These are phyloP conservation scores for Russula virescens DNA, from an alignment of 768 basidiomycete species.

Conservation along the genomic window DNA sequence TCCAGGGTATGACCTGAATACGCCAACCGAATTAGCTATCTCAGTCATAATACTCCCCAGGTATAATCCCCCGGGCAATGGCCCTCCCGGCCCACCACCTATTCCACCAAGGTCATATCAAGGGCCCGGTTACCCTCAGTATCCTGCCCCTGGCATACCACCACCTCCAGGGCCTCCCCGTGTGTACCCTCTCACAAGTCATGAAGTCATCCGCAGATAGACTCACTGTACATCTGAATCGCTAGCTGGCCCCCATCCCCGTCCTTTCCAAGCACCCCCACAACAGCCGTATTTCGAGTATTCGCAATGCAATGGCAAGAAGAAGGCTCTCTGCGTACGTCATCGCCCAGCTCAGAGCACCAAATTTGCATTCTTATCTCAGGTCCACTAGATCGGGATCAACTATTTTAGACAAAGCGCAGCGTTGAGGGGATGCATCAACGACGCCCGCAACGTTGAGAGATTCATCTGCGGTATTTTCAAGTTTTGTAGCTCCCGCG, in stretches of 20 bases:
- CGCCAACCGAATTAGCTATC: not conserved
- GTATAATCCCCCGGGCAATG: not conserved
- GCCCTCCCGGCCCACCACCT: constrained; percentile 19
- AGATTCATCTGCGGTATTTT: constrained; percentile 39
- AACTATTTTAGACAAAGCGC: constrained; percentile 42
- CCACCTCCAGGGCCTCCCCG: constrained; percentile 26
- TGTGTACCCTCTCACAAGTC: constrained; percentile 13
- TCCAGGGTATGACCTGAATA: constrained; percentile 19
- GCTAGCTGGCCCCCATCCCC: constrained; percentile 29
- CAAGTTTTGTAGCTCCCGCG: not conserved
- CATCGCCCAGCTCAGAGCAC: not conserved
- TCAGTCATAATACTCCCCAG: constrained; percentile 1
- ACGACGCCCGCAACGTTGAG: constrained; percentile 50
- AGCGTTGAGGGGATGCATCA: constrained; percentile 51
- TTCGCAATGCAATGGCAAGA: constrained; percentile 48
- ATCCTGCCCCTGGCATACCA: not conserved
- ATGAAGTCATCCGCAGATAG: not conserved
- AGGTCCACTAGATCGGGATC: constrained; percentile 43
- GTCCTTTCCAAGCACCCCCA: constrained; percentile 32
- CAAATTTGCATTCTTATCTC: not conserved
- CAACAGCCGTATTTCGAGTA: constrained; percentile 48
- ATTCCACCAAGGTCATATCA: constrained; percentile 17
- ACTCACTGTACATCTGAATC: not conserved
- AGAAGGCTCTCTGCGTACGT: constrained; percentile 50
- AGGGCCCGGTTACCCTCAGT: constrained; percentile 16